These are phyloP conservation scores for Linum tenue DNA, from an alignment of 345 rosid genomes.

Conservation along the genomic window DNA sequence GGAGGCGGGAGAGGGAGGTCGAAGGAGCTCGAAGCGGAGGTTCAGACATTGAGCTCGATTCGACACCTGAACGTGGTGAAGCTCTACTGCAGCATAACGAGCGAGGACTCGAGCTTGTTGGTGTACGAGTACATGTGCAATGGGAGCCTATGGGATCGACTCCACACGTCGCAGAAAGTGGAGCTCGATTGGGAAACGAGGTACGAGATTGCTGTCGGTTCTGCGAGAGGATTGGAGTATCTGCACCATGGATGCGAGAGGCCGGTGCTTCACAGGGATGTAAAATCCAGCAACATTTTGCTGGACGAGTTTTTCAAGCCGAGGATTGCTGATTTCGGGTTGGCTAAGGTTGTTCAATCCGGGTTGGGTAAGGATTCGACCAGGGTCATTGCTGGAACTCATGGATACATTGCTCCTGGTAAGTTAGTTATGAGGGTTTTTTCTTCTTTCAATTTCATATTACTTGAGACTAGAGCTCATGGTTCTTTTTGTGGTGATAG, in stretches of 20 bases:
- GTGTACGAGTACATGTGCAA: constrained; percentile 91
- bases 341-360: constrained; percentile 72
- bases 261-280: constrained; percentile 7
- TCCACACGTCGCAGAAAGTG: constrained; percentile 49
- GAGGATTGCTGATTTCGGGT: constrained; percentile 91
- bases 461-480: not conserved
- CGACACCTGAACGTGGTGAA: constrained; percentile 91
- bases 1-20: constrained; percentile 20
- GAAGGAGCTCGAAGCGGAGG: constrained; percentile 75
- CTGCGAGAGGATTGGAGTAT: constrained; percentile 49
- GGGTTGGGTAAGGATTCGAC: constrained; percentile 47
- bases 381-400: constrained; percentile 74
- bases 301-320: constrained; percentile 20
- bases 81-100: constrained; percentile 80
- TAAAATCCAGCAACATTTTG: constrained; percentile 8
- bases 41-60: constrained; percentile 76
- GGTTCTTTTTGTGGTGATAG: constrained; percentile 27
- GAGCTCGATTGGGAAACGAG: constrained; percentile 84
- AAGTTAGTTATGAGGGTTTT: constrained; percentile 4
- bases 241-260: constrained; percentile 8
- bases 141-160: constrained; percentile 85
- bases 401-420: constrained; percentile 98
- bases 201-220: constrained; percentile 71
- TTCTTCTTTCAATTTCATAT: not conserved
- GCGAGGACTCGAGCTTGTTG: constrained; percentile 80